Conservation (phyloP, 305 asterid genomes). For the Fraxinus nigra region DNA sequence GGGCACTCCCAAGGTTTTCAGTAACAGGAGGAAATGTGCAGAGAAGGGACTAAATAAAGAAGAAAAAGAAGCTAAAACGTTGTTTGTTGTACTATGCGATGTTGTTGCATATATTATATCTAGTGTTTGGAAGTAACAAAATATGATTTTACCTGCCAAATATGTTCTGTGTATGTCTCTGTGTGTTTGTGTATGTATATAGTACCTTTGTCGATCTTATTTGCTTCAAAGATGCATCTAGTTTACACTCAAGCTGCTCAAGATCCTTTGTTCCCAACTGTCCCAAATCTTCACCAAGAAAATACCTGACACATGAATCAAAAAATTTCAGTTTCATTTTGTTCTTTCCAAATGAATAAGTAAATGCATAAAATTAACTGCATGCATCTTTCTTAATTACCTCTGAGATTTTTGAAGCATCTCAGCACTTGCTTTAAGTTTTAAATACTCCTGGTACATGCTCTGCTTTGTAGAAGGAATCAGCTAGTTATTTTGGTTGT, state of each 20-base stretch:
- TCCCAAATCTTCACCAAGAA: conserved; percentile 61
- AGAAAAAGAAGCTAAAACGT: too few relatives aligned
- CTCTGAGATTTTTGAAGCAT: conserved; percentile 60
- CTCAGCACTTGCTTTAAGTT: conserved; percentile 60
- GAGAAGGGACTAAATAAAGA: neutral
- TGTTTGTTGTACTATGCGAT: neutral
- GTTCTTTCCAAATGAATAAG: neutral
- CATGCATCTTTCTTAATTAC: conserved; percentile 22
- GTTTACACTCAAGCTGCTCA: conserved; percentile 52
- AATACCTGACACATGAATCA: conserved; percentile 35
- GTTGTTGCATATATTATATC: neutral
- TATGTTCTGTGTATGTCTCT: neutral
- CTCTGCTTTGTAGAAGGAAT: conserved; percentile 29
- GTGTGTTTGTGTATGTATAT: neutral
- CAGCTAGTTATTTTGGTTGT: neutral
- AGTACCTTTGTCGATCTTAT: conserved; percentile 50
- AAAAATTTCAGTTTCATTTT: neutral
- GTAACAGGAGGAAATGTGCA: neutral
- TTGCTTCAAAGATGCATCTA: conserved; percentile 52
- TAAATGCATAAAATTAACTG: neutral
- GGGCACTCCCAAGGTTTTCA: neutral
- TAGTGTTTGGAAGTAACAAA: neutral
- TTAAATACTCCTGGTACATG: conserved; percentile 51
- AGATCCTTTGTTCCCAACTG: conserved; percentile 44
- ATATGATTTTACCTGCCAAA: neutral